Evolutionary conservation across 2,329 filamentous ascomycete genomes (phyloP), one percentile per base, ranked within the genome.

Genomic region (Dendryphion nanum): DNA sequence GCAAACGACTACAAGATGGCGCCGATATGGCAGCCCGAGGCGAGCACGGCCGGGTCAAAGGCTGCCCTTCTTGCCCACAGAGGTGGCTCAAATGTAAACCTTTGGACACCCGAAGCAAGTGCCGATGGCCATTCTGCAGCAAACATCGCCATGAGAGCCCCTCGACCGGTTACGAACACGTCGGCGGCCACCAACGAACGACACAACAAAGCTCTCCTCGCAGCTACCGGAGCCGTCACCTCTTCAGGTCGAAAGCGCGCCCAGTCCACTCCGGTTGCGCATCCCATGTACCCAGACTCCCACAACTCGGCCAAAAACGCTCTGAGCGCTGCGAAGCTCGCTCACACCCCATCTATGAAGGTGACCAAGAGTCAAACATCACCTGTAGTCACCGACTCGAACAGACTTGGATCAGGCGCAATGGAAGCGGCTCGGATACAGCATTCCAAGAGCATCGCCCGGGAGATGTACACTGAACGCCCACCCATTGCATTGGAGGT

Each of bases 141-240:
- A 2, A 81, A 71, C 28, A 75, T 83, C 42, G 83, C 83, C n/a
- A 80, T 85, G 62, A 74, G 73, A 47, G 70, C 66, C 44, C 67
- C 71, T 10, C 18, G 10, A 4, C 64, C 71, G 39, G 56, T 68
- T 18, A 12, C 16, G 7, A 18, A 12, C 31, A 71, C 73, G 53
- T 68, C 69, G 45, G 70, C 69, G 23, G 69, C 71, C 47, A 72
- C 67, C 15, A 66, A 64, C 7, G 65, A 82, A 18, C 75, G 77
- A 30, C 75, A 74, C 23, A 77, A 79, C 44, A 82, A 79, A 42
- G 89, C 89, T 1, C 72, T 91, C 32, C 70, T 79, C 23, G 89
- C 89, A 29, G 89, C 89, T 10, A 85, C 83, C 34, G 86, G 82
- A 18, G 88, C 88, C n/a, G 82, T 89, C 69, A 73, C 79, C 18